These are phyloP conservation scores for Monosporascus sp. DNA, from an alignment of 2,329 filamentous ascomycete species.

Conservation along the genomic window DNA sequence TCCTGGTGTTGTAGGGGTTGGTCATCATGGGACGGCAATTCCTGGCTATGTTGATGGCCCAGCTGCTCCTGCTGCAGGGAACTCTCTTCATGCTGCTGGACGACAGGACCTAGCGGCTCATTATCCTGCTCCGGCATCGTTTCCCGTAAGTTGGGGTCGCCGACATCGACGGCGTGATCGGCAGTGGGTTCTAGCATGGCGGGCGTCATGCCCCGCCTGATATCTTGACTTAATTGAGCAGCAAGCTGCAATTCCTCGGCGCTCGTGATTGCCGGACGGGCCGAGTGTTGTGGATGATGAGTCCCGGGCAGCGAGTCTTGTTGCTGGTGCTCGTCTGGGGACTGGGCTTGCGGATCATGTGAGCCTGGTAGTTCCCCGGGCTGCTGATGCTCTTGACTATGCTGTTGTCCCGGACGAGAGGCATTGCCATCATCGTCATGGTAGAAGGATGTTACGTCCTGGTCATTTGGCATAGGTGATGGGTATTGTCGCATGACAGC, in stretches of 20 bases:
- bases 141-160: conserved; percentile 37
- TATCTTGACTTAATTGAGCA: conserved; percentile 50
- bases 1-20: conserved; percentile 8
- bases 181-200: conserved; percentile 38
- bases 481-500: conserved; percentile 38
- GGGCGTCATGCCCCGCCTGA: conserved; percentile 45
- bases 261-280: conserved; percentile 36
- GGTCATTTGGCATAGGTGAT: conserved; percentile 39
- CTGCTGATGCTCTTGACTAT: conserved; percentile 9
- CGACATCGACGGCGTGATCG: conserved; percentile 21
- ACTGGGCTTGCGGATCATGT: conserved; percentile 14
- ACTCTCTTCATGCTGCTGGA: conserved; percentile 8
- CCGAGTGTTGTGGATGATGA: conserved; percentile 21
- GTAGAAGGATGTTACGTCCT: conserved; percentile 41
- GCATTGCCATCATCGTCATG: conserved; percentile 2
- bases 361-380: conserved; percentile 18
- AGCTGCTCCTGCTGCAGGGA: conserved; percentile 6
- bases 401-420: conserved; percentile 14
- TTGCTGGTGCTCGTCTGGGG: conserved; percentile 20
- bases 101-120: conserved; percentile 27
- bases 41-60: no score
- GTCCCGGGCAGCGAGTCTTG: conserved; percentile 2
- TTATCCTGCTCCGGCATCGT: conserved; percentile 39
- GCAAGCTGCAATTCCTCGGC: conserved; percentile 54
- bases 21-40: no score